Evolutionary conservation across 768 basidiomycete genomes (phyloP).

Genomic region (Kwoniella sp.): DNA sequence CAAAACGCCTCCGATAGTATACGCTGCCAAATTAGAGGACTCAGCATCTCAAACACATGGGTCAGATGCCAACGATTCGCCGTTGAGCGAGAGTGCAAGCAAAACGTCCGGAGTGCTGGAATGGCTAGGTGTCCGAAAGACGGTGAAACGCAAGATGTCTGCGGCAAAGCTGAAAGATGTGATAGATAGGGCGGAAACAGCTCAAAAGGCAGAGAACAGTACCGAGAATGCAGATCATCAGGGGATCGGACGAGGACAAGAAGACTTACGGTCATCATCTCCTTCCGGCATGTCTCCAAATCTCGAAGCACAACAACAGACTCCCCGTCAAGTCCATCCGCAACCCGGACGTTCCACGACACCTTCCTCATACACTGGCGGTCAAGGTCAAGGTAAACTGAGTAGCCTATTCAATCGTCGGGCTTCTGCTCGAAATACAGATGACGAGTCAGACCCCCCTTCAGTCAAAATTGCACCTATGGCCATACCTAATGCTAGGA

Average conservation of each 20-base stretch:
- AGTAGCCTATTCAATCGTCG: constrained; percentile 30
- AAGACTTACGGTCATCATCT: neutral
- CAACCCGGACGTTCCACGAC: neutral
- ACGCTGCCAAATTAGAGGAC: neutral
- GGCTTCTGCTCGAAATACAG: constrained; percentile 19
- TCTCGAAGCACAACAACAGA: constrained; percentile 5
- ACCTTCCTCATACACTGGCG: neutral
- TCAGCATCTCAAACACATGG: neutral
- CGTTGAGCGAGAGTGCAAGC: constrained; percentile 9
- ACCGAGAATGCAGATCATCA: neutral
- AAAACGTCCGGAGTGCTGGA: constrained; percentile 37
- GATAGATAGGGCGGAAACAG: neutral
- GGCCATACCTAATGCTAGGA: constrained; percentile 14
- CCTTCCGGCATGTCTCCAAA: neutral
- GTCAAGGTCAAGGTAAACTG: constrained; percentile 1
- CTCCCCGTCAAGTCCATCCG: constrained; percentile 14
- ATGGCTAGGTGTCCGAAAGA: constrained; percentile 47
- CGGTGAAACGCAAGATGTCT: constrained; percentile 32
- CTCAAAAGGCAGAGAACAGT: neutral
- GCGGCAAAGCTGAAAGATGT: constrained; percentile 22
- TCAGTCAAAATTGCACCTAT: constrained; percentile 8
- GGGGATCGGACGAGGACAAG: neutral
- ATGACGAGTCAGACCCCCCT: constrained; percentile 6
- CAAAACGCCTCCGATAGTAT: constrained; percentile 15
- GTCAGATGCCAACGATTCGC: neutral